Base-by-base conservation (phyloP, 2,329 filamentous ascomycete species). In the Clarireedia homoeocarpa region DNA sequence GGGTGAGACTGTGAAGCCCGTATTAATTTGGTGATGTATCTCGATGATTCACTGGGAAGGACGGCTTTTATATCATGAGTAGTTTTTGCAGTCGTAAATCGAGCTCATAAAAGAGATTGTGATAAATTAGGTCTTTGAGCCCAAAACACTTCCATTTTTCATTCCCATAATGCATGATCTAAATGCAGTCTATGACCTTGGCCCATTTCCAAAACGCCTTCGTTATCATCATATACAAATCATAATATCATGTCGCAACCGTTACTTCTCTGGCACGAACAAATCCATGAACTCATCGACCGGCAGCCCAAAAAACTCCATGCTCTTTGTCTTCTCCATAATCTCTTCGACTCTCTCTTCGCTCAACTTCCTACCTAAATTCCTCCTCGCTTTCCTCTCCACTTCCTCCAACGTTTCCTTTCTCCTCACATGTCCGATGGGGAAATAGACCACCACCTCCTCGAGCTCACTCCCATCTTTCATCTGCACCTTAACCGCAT, bases 1-100 rank as follows among this genome's bases (percentile, higher is more conserved):
- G 38, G 72, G 71, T 6, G 56, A 58, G 15, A 69, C 69, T 0
- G 71, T 75, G 51, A 75, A 75, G 65, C 73, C 73, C 5, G 69
- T 75, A 23, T 59, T 75, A 55, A 58, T 68, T 15, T 75, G 50
- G 50, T 30, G 15, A 42, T 14, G 17, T 6, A 20, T 5, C 39
- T 20, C 6, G 9, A 4, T 34, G 30, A 34, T 20, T 20, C 20
- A 20, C 20, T 20, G 20, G 20, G 2, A 20, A 34, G 30, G 30
- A 9, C 15, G 42, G 17, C 20, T 6, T 23, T 24, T 17, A 4
- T 17, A 20, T 12, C 42, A 24, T 45, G 20, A 12, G 12, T 4
- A 12, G 9, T 34, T 30, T 30, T 7, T 9, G 27, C 6, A 9
- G 27, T 30, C 27, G 10, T 30, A 30, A 9, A 12, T 34, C 30